Evolutionary conservation across 768 basidiomycete species (phyloP).

Genomic region (Thelephora ganbajun): DNA sequence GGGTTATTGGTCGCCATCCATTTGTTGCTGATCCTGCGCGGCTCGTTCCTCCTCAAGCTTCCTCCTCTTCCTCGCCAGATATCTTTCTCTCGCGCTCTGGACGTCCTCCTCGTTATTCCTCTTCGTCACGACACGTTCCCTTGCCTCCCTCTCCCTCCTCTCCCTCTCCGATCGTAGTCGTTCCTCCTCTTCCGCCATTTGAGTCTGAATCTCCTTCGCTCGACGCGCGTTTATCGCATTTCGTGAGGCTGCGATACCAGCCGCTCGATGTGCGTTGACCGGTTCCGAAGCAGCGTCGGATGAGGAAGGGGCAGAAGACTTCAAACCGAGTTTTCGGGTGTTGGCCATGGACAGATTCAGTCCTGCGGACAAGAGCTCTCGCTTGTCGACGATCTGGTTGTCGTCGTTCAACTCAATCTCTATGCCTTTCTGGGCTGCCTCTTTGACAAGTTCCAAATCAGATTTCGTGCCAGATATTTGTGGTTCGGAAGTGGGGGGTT

Average conservation of each 20-base stretch:
- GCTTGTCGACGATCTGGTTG: conserved; percentile 93
- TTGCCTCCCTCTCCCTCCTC: conserved; percentile 47
- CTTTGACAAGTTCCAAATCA: conserved; percentile 59
- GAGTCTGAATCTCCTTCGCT: conserved; percentile 58
- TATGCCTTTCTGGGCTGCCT: conserved; percentile 64
- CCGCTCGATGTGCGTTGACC: conserved; percentile 53
- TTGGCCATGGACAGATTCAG: conserved; percentile 81
- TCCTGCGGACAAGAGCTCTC: conserved; percentile 82
- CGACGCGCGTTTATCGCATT: conserved; percentile 79
- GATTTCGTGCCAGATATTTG: conserved; percentile 21
- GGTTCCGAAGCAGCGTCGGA: conserved; percentile 12
- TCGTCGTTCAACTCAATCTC: conserved; percentile 93
- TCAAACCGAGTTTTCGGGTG: conserved; percentile 52
- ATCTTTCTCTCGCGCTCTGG: conserved; percentile 60
- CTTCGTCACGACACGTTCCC: conserved; percentile 51
- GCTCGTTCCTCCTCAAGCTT: conserved; percentile 36
- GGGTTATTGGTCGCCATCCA: background rate
- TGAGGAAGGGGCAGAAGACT: conserved; percentile 14
- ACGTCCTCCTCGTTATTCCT: conserved; percentile 68
- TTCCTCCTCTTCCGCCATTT: conserved; percentile 64
- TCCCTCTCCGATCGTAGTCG: conserved; percentile 42
- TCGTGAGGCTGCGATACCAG: conserved; percentile 68
- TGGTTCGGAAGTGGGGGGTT: conserved; percentile 48
- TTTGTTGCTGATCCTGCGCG: conserved; percentile 5
- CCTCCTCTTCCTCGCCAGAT: conserved; percentile 66